Evolutionary conservation across 805 yeast genomes (phyloP).

Genomic region (Hanseniaspora jakobsenii): DNA sequence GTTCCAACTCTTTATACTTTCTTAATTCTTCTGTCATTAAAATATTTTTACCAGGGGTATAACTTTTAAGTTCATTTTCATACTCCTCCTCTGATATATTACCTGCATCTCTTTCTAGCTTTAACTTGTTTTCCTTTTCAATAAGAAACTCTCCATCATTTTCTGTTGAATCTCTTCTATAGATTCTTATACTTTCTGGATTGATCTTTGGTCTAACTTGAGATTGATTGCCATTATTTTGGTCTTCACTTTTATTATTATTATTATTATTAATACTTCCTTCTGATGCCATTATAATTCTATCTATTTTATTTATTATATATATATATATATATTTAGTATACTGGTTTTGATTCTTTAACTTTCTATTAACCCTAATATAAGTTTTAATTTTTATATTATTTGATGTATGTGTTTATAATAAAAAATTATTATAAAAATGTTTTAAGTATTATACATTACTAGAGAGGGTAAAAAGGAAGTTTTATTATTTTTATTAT

Average conservation of each 20-base stretch:
- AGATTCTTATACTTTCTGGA: slow-evolving; percentile 21
- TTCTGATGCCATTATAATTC: not conserved
- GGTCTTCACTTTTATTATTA: too few species aligned
- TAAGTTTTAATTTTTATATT: too few species aligned
- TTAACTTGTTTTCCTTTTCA: slow-evolving; percentile 2
- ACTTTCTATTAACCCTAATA: too few species aligned
- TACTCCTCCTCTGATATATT: slow-evolving; percentile 8
- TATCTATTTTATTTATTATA: too few species aligned
- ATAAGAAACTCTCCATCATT: slow-evolving; percentile 10
- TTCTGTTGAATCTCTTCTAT: slow-evolving; percentile 15
- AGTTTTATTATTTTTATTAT: too few species aligned
- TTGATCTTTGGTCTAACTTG: slow-evolving; percentile 5
- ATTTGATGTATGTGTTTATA: too few species aligned
- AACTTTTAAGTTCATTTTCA: slow-evolving; percentile 19
- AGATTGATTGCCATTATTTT: too few species aligned
- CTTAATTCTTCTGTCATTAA: slow-evolving; percentile 34
- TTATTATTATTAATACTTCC: not conserved
- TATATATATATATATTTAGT: too few species aligned
- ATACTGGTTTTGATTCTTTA: too few species aligned
- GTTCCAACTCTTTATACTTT: slow-evolving; percentile 24
- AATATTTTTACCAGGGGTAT: slow-evolving; percentile 28
- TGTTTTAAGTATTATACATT: too few species aligned
- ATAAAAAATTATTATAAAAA: too few species aligned
- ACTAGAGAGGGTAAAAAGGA: too few species aligned
- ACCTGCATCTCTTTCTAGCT: slow-evolving; percentile 1